Evolutionary conservation across 2,329 filamentous ascomycete species (phyloP), one percentile per base, ranked within the genome.

Genomic region (Rhexocercosporidium sp.): DNA sequence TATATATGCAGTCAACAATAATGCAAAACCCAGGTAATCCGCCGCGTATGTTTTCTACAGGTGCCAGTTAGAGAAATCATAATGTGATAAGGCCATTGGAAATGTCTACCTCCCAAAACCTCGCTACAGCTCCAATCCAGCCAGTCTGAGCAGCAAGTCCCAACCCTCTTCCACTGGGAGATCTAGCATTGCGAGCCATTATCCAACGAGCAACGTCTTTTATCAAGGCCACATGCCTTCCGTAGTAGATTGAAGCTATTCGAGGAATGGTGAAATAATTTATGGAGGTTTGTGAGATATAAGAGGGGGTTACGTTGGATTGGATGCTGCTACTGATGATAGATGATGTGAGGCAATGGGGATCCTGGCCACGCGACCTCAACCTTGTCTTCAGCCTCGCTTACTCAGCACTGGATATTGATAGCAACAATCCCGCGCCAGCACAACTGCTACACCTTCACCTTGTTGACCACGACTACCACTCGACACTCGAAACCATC

Each of bases 1-100:
- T 20, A 91, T 79, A 79, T 92, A 96, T 61, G 85, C 87, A 5
- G 84, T 81, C 8, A 93, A 75, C n/a, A 98, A 83, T 46, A 92
- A 78, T 1, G 83, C 81, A 70, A 98, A 87, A 41, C 93, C 93
- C 34, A 96, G 80, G 80, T 97, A 97, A 78, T 99, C 96, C 6
- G 92, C 88, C 12, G 92, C 92, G 82, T 97, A 96, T 1, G 92
- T 94, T 77, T 89, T 90, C 87, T 93, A 75, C 74, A 63, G 73
- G 4, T 29, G 66, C 20, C 1, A 34, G 31, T 75, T 20, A 72
- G 67, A 41, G 34, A 8, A 53, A 18, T 12, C 20, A 34, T 49
- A 44, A 44, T 18, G 9, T 6, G 8, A 20, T 44, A 44, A 18
- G 41, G 4, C 7, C 4, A 44, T 1, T 20, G 41, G 4, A 9